phyloP scores from a whole-genome alignment of 2,329 filamentous ascomycete species.

The Phoma sp. region DNA sequence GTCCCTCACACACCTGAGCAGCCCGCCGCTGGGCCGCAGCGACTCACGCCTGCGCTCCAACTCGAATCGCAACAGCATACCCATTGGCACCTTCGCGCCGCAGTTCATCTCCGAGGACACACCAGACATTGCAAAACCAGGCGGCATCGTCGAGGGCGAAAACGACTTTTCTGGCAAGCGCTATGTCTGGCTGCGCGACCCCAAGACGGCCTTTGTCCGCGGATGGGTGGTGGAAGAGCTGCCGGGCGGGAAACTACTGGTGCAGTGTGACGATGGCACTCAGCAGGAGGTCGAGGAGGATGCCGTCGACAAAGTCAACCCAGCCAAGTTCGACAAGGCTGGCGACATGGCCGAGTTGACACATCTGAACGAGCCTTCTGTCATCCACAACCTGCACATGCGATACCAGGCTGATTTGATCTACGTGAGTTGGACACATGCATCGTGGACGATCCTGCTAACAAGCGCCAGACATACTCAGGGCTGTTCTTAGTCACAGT shows the following conservation, averaged over 20 bases:
- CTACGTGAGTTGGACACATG: slow-evolving; percentile 62
- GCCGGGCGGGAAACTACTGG: slow-evolving; percentile 71
- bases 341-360: slow-evolving; percentile 99
- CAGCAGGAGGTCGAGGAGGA: slow-evolving; percentile 88
- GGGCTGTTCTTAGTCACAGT: slow-evolving; percentile 96
- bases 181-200: slow-evolving; percentile 96
- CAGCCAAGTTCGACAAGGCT: slow-evolving; percentile 98
- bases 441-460: not conserved
- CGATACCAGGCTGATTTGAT: slow-evolving; percentile 96
- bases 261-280: slow-evolving; percentile 95
- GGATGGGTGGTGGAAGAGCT: slow-evolving; percentile 90
- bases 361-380: slow-evolving; percentile 95
- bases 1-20: slow-evolving; percentile 64
- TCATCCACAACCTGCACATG: slow-evolving; percentile 95
- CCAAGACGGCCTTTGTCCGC: slow-evolving; percentile 85
- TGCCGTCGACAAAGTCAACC: slow-evolving; percentile 97
- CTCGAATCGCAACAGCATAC: slow-evolving; percentile 69
- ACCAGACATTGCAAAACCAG: slow-evolving; percentile 64
- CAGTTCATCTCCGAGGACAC: slow-evolving; percentile 91
- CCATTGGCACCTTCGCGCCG: slow-evolving; percentile 88
- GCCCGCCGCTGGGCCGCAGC: slow-evolving; percentile 40
- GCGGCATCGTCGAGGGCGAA: slow-evolving; percentile 84
- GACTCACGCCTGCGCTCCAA: slow-evolving; percentile 60
- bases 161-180: slow-evolving; percentile 99
- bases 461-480: slow-evolving; percentile 77